Percentiles rank a stretch among this genome's conserved stretches.
These are phyloP conservation scores for Ilex aquifolium DNA, from an alignment of 257 asterid genomes.

Conservation along the genomic window DNA sequence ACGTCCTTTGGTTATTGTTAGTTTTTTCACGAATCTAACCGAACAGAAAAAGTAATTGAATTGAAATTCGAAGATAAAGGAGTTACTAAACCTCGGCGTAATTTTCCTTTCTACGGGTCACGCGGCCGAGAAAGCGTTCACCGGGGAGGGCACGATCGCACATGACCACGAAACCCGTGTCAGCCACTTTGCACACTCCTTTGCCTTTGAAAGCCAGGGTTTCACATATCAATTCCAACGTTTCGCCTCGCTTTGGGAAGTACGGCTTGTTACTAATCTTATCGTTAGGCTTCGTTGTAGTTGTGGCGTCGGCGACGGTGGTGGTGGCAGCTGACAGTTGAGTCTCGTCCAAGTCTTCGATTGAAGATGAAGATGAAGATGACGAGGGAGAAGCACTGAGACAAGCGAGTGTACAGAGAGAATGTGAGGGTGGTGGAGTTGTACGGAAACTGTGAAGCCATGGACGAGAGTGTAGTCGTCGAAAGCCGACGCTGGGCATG, in stretches of 20 bases:
- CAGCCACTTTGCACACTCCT: slow-evolving; percentile 81
- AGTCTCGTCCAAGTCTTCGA: slow-evolving; percentile 35
- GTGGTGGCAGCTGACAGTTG: slow-evolving; percentile 5
- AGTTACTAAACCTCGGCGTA: slow-evolving; percentile 64
- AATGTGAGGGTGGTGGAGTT: not conserved
- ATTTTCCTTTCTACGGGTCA: slow-evolving; percentile 64
- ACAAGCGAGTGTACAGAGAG: slow-evolving; percentile 40
- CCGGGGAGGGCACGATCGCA: slow-evolving; percentile 95
- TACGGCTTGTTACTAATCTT: slow-evolving; percentile 18
- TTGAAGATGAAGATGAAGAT: slow-evolving; percentile 14
- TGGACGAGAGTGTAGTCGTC: slow-evolving; percentile 36
- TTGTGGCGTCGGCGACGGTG: slow-evolving; percentile 7
- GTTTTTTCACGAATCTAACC: too few relatives aligned
- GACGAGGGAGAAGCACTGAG: slow-evolving; percentile 1
- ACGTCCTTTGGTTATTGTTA: too few relatives aligned
- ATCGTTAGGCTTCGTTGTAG: not conserved
- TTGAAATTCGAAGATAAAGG: slow-evolving; percentile 1
- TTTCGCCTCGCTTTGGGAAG: slow-evolving; percentile 87
- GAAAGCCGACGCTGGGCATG: slow-evolving; percentile 34
- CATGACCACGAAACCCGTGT: slow-evolving; percentile 74
- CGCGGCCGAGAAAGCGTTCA: slow-evolving; percentile 79
- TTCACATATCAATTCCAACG: slow-evolving; percentile 79
- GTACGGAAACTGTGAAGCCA: slow-evolving; percentile 37
- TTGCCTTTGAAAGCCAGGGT: slow-evolving; percentile 85
- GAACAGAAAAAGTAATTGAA: too few relatives aligned